phyloP scores from a whole-genome alignment of 2,329 filamentous ascomycete genomes.

The Phaeophleospora eucalypticola region DNA sequence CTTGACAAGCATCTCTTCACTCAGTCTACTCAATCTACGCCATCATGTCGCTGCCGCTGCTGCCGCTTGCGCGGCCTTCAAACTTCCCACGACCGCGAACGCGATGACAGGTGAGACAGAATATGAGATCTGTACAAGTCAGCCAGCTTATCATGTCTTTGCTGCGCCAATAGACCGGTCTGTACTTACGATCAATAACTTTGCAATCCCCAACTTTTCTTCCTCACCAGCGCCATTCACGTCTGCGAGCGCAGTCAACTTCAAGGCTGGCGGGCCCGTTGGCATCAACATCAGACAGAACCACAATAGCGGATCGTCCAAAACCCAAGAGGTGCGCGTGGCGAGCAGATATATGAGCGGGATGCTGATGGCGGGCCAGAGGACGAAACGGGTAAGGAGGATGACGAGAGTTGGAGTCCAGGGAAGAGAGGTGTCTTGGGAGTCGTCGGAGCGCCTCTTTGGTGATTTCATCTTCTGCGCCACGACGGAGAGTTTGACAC shows the following conservation, averaged over 20 bases:
- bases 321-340: neutral
- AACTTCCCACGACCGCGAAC: neutral
- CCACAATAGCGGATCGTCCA: neutral
- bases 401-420: neutral
- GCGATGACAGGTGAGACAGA: neutral
- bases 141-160: neutral
- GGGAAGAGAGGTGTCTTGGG: too few species aligned
- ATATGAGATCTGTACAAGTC: neutral
- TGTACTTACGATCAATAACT: conserved; percentile 1
- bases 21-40: too few species aligned
- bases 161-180: too few species aligned
- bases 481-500: neutral
- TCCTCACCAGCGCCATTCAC: conserved; percentile 1
- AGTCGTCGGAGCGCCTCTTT: neutral
- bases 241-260: conserved; percentile 1
- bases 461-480: neutral
- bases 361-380: neutral
- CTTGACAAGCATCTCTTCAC: too few species aligned
- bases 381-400: neutral
- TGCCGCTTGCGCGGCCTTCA: neutral
- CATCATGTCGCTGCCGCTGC: too few species aligned
- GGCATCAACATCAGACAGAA: conserved; percentile 2
- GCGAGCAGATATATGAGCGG: neutral
- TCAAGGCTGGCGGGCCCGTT: neutral
- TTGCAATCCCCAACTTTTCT: conserved; percentile 1